phyloP scores from a whole-genome alignment of 352 stramenopile species.

The Globisporangium alternatum region DNA sequence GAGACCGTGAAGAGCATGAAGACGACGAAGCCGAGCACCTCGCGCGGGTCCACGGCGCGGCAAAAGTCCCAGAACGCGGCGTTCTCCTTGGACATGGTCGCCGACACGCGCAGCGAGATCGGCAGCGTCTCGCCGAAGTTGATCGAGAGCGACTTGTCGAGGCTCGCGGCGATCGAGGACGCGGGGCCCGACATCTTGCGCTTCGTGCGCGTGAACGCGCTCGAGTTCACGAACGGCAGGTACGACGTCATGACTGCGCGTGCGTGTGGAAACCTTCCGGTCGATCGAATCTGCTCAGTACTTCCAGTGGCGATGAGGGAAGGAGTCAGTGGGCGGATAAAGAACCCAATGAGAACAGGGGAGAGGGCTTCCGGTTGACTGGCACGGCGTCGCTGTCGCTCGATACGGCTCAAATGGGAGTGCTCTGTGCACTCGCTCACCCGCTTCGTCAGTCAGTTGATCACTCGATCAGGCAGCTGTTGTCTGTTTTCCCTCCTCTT shows the following conservation, averaged over 20 bases:
- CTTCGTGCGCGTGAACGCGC: slow-evolving; percentile 35
- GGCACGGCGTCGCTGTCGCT: not conserved
- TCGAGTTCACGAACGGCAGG: slow-evolving; percentile 17
- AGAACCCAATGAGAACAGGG: not conserved
- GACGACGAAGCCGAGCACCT: slow-evolving; percentile 41
- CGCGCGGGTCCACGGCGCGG: slow-evolving; percentile 34
- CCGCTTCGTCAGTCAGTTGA: not conserved
- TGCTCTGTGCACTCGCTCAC: not conserved
- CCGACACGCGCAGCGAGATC: slow-evolving; percentile 10
- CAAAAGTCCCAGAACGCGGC: slow-evolving; percentile 25
- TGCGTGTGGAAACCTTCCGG: not conserved
- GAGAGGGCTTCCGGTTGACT: not conserved
- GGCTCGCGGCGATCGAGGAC: slow-evolving; percentile 25
- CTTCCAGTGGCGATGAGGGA: not conserved
- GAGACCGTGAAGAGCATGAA: slow-evolving; percentile 41
- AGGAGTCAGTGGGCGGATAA: not conserved
- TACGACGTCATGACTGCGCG: slow-evolving; percentile 21
- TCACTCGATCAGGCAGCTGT: not conserved
- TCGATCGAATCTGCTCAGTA: not conserved
- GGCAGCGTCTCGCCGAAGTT: slow-evolving; percentile 18
- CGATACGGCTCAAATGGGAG: slow-evolving; percentile 12
- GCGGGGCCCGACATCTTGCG: slow-evolving; percentile 59
- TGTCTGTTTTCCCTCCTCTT: not conserved
- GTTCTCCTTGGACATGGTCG: slow-evolving; percentile 6
- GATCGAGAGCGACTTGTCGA: slow-evolving; percentile 33